These are phyloP conservation scores for Leccinum disarticulatum DNA, from an alignment of 768 basidiomycete genomes.

Conservation along the genomic window DNA sequence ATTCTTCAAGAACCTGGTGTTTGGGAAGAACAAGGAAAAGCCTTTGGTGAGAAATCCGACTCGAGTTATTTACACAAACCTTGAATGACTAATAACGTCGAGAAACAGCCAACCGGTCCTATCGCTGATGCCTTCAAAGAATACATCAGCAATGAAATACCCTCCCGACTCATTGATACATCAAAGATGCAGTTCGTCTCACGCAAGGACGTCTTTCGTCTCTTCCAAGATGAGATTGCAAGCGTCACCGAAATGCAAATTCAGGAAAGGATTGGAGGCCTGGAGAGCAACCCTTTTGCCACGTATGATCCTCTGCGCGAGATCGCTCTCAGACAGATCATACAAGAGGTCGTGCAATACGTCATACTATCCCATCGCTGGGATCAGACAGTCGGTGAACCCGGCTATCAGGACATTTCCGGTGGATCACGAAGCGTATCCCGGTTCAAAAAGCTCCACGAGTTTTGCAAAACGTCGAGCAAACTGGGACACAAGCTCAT, in stretches of 20 bases:
- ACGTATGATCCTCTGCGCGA: constrained; percentile 5
- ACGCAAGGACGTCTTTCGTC: constrained; percentile 3
- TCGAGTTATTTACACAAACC: background rate
- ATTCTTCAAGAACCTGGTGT: background rate
- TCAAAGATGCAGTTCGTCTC: constrained; percentile 7
- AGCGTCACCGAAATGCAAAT: constrained; percentile 7
- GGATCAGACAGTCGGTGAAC: constrained; percentile 8
- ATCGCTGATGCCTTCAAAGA: constrained; percentile 7
- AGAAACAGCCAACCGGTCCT: background rate
- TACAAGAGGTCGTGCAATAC: constrained; percentile 13
- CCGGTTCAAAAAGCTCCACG: constrained; percentile 1
- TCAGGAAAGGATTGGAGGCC: background rate
- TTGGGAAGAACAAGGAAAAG: background rate
- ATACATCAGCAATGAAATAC: constrained; percentile 16
- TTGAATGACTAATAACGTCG: background rate
- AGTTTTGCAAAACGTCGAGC: constrained; percentile 8
- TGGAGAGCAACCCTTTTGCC: background rate
- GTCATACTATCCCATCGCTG: constrained; percentile 18
- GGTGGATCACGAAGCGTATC: background rate
- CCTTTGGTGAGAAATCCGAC: background rate
- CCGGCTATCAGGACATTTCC: constrained; percentile 8
- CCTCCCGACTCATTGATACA: constrained; percentile 9
- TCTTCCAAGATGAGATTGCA: constrained; percentile 8
- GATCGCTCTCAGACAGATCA: constrained; percentile 7
- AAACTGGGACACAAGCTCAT: constrained; percentile 5